Evolutionary conservation across 331 rosid genomes (phyloP), one percentile per base, ranked within the genome.

Genomic region (Saraca asoca): DNA sequence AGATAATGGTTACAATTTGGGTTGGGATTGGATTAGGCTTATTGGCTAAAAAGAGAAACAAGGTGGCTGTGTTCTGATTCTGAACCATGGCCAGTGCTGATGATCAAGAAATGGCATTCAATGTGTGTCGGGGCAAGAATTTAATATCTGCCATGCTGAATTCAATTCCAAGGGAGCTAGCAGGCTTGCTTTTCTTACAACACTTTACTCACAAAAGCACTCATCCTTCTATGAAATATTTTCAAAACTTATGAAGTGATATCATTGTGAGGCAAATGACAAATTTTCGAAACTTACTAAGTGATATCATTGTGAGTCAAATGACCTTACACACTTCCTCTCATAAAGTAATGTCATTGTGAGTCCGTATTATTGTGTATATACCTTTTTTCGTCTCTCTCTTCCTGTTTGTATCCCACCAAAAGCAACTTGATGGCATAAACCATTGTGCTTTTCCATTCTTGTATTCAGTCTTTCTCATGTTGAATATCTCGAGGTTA

Each of bases 391-490:
- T 71, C 66, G 81, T 75, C 78, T 74, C 37, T 80, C 69, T 66
- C 70, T 50, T 54, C 51, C 5, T 73, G 58, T 79, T 43, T 57
- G 48, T 74, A 74, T 69, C 62, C 48, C 12, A 12, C 38, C 54
- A 75, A 78, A 81, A 67, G 60, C 64, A 46, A 52, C 79, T 51
- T 82, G 78, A 74, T 68, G 6, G 61, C 62, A 56, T 39, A 42
- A 77, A 70, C 50, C 78, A 60, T 52, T 75, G 69, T 55, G 78
- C 44, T 70, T 78, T 74, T 64, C 75, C 78, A 17, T 70, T 68
- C 72, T 78, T 62, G 68, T 78, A 41, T 66, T 63, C 14, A 43
- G 78, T 68, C 83, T 17, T 6, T 10, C 62, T 64, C 35, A 11
- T 37, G 7, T 44, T 41, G 80, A 70, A 66, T 37, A 33, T 75